Base-by-base conservation (phyloP, 2,329 filamentous ascomycete species). In the Dothideomycetidae sp. region DNA sequence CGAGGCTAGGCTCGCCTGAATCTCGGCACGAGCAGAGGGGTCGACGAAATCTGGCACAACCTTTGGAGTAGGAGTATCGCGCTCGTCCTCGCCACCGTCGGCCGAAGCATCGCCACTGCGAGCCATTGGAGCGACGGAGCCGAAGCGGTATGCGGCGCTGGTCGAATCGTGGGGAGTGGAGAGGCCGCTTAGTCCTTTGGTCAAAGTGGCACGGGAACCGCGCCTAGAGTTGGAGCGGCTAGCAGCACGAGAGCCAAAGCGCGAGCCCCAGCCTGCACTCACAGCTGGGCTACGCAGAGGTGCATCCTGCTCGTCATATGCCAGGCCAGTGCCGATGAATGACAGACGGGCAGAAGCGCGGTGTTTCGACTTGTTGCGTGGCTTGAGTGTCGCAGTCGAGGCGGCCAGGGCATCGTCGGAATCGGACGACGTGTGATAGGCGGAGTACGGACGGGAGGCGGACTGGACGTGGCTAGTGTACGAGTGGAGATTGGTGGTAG, bases 351-450 rank as follows among this genome's bases (percentile, higher is more conserved):
- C 65, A 67, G 43, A 64, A 71, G 43, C 70, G 67, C 15, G 70
- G 59, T 37, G 71, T 66, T 2, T 62, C 59, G 3, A 75, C 59
- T 71, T 71, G 76, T 39, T 65, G 67, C 49, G 75, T 71, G n/a
- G 73, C 73, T 46, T 76, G 21, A 26, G 21, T 7, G 21, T 26
- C 7, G 21, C 21, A n/a, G 21, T 26, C 7, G 21, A 26, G 21
- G 7, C 3, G 11, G 28, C 3, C 15, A 21, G 17, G 29, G 36
- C 13, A 2, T 10, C 36, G 28, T 38, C 40, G 23, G 32, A 33
- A 29, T 41, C 39, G 29, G 39, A 33, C 5, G 29, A 31, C 2
- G 21, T 13, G 5, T 29, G 30, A n/a, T 3, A 29, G 36, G 14
- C n/a, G n/a, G 14, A 45, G 37, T 5, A 65, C 62, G 2, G 75